Evolutionary conservation across 345 rosid species (phyloP).

Genomic region (Turritis glabra): DNA sequence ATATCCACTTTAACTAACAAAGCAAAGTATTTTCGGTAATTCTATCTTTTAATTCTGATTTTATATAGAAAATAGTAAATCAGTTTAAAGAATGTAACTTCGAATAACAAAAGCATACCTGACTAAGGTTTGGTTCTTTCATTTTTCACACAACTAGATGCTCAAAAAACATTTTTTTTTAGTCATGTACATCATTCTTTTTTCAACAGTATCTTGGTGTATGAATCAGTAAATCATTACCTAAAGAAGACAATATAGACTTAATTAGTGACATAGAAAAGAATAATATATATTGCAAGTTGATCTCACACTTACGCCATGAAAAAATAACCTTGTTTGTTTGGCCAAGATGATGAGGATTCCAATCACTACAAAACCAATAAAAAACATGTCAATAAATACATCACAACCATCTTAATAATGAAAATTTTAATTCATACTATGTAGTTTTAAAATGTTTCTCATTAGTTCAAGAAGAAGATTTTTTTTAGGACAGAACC

Average conservation of each 20-base stretch:
- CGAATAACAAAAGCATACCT: slow-evolving; percentile 49
- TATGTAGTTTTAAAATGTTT: too few relatives aligned
- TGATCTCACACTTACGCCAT: background rate
- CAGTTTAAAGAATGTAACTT: too few relatives aligned
- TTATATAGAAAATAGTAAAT: too few relatives aligned
- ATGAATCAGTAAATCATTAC: slow-evolving; percentile 85
- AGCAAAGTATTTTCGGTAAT: too few relatives aligned
- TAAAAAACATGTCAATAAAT: slow-evolving; percentile 1
- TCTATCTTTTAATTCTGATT: too few relatives aligned
- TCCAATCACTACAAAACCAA: slow-evolving; percentile 76
- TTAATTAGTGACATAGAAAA: slow-evolving; percentile 1
- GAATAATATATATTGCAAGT: background rate
- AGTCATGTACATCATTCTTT: slow-evolving; percentile 78
- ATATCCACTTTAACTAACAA: too few relatives aligned
- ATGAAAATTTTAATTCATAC: too few relatives aligned
- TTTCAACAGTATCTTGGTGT: slow-evolving; percentile 76
- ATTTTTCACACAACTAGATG: slow-evolving; percentile 93
- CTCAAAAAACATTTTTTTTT: slow-evolving; percentile 93
- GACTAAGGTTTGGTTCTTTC: slow-evolving; percentile 68
- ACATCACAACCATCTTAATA: background rate
- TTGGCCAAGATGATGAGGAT: slow-evolving; percentile 96
- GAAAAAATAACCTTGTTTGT: slow-evolving; percentile 61
- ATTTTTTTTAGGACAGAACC: too few relatives aligned
- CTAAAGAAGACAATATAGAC: slow-evolving; percentile 44
- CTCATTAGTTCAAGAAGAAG: too few relatives aligned